Conservation (phyloP, 2,329 filamentous ascomycete species). For the Nothopassalora personata region DNA sequence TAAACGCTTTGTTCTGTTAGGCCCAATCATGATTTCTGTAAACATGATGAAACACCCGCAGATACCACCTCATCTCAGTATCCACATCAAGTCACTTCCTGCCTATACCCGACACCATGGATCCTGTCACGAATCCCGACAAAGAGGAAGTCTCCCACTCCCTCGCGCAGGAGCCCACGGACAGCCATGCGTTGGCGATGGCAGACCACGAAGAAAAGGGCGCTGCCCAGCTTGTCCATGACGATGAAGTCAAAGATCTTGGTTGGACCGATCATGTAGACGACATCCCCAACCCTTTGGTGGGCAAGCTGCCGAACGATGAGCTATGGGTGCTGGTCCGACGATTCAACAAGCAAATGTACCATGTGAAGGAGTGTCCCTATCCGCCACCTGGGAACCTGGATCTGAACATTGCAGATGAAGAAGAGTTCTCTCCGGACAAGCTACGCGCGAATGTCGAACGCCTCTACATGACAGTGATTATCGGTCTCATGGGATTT, state of each 20-base stretch:
- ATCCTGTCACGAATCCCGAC: conserved; percentile 29
- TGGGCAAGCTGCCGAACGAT: conserved; percentile 65
- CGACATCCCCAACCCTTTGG: conserved; percentile 54
- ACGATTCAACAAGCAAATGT: conserved; percentile 71
- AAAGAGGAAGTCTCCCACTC: conserved; percentile 28
- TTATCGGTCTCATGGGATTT: conserved; percentile 59
- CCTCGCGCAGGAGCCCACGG: conserved; percentile 40
- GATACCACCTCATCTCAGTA: not conserved
- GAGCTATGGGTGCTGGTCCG: conserved; percentile 67
- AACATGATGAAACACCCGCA: not conserved
- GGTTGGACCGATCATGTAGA: conserved; percentile 63
- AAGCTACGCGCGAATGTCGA: conserved; percentile 75
- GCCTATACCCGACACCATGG: conserved; percentile 31
- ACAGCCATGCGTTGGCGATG: conserved; percentile 45
- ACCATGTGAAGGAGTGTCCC: conserved; percentile 64
- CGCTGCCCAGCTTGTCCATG: conserved; percentile 39
- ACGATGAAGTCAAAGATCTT: conserved; percentile 56
- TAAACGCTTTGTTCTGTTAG: not conserved
- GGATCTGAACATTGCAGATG: conserved; percentile 74
- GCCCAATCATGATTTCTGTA: not conserved
- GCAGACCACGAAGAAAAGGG: conserved; percentile 45
- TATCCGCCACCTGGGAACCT: conserved; percentile 59
- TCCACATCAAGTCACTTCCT: conserved; percentile 24
- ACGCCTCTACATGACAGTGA: conserved; percentile 73
- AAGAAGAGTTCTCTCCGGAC: conserved; percentile 80